Evolutionary conservation across 2,329 filamentous ascomycete species (phyloP).

Genomic region (Pyricularia sp.): DNA sequence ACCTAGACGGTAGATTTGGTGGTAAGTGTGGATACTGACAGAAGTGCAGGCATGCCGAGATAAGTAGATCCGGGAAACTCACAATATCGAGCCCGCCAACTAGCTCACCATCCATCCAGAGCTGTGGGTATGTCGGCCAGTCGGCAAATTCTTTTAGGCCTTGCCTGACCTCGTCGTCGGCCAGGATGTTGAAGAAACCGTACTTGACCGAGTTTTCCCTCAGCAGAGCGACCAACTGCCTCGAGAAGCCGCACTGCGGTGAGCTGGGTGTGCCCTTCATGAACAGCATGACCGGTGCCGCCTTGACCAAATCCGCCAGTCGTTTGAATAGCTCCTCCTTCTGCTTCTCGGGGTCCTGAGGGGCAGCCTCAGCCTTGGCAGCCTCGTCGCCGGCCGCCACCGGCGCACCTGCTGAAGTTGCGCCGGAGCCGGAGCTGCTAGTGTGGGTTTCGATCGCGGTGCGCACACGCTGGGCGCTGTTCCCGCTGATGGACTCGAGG

Average conservation of each 20-base stretch:
- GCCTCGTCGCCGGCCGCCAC: conserved; percentile 24
- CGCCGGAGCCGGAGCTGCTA: conserved; percentile 22
- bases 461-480: conserved; percentile 78
- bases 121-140: conserved; percentile 94
- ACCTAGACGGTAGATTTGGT: conserved; percentile 43
- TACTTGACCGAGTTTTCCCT: conserved; percentile 89
- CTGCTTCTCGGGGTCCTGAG: conserved; percentile 42
- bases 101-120: conserved; percentile 85
- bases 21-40: not conserved
- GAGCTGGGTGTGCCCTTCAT: conserved; percentile 98
- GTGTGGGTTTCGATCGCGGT: conserved; percentile 74
- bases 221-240: conserved; percentile 78
- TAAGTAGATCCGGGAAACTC: conserved; percentile 30
- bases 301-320: conserved; percentile 78
- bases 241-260: conserved; percentile 91
- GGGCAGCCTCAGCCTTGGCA: conserved; percentile 22
- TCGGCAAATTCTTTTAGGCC: conserved; percentile 96
- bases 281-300: conserved; percentile 96
- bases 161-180: conserved; percentile 93
- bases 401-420: conserved; percentile 24
- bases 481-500: conserved; percentile 80
- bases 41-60: not conserved
- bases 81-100: conserved; percentile 95
- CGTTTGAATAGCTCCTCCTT: conserved; percentile 83
- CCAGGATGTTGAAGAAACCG: conserved; percentile 98